Evolutionary conservation across 116 monocot species (phyloP).

Genomic region (Dioscorea cayenensis): DNA sequence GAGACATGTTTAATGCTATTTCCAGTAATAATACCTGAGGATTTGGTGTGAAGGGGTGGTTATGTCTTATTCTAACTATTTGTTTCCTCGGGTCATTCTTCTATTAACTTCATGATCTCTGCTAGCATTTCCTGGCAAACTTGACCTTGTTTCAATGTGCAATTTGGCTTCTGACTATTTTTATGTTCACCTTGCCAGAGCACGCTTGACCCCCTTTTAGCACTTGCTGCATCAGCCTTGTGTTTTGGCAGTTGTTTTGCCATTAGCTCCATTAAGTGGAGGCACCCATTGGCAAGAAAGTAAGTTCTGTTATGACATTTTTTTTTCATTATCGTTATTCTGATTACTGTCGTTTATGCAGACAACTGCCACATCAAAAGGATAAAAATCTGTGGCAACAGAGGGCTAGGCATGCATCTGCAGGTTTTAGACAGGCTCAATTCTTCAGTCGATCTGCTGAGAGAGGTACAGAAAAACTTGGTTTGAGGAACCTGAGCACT

Average conservation of each 20-base stretch:
- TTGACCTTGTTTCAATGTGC: background rate
- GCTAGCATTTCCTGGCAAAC: too few species aligned
- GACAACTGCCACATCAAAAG: slow-evolving; percentile 12
- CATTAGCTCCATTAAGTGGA: slow-evolving; percentile 12
- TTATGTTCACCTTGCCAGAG: slow-evolving; percentile 23
- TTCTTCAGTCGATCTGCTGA: slow-evolving; percentile 57
- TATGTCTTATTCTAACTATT: too few species aligned
- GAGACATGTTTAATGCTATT: too few species aligned
- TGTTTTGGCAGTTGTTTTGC: slow-evolving; percentile 39
- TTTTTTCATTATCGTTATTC: background rate
- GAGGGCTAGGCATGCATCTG: slow-evolving; percentile 35
- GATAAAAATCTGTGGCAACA: slow-evolving; percentile 33
- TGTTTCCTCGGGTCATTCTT: too few species aligned
- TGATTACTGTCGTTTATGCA: slow-evolving; percentile 11
- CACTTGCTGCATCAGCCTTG: slow-evolving; percentile 20
- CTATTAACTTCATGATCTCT: too few species aligned
- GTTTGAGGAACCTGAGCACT: slow-evolving; percentile 18
- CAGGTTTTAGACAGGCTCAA: slow-evolving; percentile 44
- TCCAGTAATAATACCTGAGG: too few species aligned
- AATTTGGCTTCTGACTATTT: background rate
- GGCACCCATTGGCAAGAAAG: slow-evolving; percentile 10
- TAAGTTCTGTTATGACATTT: slow-evolving; percentile 19
- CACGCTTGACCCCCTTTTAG: slow-evolving; percentile 26
- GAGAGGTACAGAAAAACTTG: slow-evolving; percentile 9
- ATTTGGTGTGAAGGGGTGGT: too few species aligned